A percentile compares a stretch with the other conserved stretches of the same genome.
These are phyloP conservation scores for Fraxinus anomala DNA, from an alignment of 257 asterid genomes.

Conservation along the genomic window DNA sequence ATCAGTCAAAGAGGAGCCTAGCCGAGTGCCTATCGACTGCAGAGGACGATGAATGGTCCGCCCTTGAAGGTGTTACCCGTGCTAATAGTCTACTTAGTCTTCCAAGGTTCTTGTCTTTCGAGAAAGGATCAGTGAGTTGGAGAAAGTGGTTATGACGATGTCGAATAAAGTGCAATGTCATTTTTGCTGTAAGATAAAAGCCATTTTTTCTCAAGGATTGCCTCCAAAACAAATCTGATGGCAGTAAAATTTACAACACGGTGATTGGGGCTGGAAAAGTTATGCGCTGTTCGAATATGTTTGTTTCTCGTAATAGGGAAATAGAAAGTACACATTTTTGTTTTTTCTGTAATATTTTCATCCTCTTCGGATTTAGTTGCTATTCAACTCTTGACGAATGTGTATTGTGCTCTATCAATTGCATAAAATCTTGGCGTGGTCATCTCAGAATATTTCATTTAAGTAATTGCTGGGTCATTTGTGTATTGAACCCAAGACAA, in stretches of 20 bases:
- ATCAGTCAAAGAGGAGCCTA: slow-evolving; percentile 86
- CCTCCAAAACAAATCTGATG: not conserved
- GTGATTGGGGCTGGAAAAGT: not conserved
- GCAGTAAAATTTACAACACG: not conserved
- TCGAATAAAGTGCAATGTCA: not conserved
- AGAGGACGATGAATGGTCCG: slow-evolving; percentile 98
- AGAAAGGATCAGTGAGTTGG: slow-evolving; percentile 75
- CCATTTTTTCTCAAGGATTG: not conserved
- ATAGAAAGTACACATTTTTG: not conserved
- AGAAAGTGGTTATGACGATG: slow-evolving; percentile 74
- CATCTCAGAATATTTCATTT: not conserved
- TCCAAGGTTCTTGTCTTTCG: slow-evolving; percentile 80
- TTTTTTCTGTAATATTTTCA: not conserved
- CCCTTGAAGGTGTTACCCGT: slow-evolving; percentile 86
- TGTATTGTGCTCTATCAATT: slow-evolving; percentile 5
- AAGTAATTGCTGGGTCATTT: too few species aligned
- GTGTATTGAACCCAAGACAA: too few species aligned
- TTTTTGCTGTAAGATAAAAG: not conserved
- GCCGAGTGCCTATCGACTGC: slow-evolving; percentile 86
- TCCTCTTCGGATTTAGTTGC: not conserved
- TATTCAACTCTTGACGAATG: slow-evolving; percentile 4
- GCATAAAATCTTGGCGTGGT: slow-evolving; percentile 2
- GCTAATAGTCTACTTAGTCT: slow-evolving; percentile 92
- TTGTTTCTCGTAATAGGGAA: not conserved
- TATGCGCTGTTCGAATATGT: not conserved